Evolutionary conservation across 371 early-diverging fungal species (phyloP).

Genomic region (Saksenaea vasiformis): DNA sequence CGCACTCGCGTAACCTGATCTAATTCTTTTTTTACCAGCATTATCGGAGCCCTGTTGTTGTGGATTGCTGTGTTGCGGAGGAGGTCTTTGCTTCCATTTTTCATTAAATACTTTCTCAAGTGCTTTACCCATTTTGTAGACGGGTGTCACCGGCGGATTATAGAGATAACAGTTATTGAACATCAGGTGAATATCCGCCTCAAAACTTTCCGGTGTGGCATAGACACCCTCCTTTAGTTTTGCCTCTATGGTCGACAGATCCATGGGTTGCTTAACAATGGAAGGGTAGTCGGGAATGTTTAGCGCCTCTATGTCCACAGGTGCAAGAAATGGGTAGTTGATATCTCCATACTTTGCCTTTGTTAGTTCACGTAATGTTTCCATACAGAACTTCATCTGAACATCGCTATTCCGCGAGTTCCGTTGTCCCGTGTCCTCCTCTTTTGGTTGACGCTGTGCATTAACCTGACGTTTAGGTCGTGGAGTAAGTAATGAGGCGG

Average conservation of each 20-base stretch:
- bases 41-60: neutral
- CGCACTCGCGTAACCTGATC: neutral
- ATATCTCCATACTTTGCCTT: slow-evolving; percentile 75
- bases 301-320: slow-evolving; percentile 92
- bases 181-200: slow-evolving; percentile 85
- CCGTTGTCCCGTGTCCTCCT: slow-evolving; percentile 45
- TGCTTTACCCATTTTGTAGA: slow-evolving; percentile 81
- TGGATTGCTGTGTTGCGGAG: too few relatives aligned
- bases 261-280: slow-evolving; percentile 98
- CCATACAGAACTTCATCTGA: slow-evolving; percentile 71
- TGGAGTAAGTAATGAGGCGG: neutral
- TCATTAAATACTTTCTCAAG: slow-evolving; percentile 84
- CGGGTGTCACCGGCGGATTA: slow-evolving; percentile 89
- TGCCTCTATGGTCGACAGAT: slow-evolving; percentile 88
- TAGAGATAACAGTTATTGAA: slow-evolving; percentile 94
- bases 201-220: slow-evolving; percentile 72
- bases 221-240: slow-evolving; percentile 85
- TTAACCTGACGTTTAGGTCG: slow-evolving; percentile 76
- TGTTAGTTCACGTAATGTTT: slow-evolving; percentile 75
- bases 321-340: slow-evolving; percentile 81
- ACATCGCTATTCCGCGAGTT: slow-evolving; percentile 59
- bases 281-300: slow-evolving; percentile 94
- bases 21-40: neutral
- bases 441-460: slow-evolving; percentile 66
- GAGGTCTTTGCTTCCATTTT: slow-evolving; percentile 83